Evolutionary conservation across 495 filamentous ascomycete genomes (phyloP), one percentile per base, ranked within the genome.

Genomic region (Aspergillus sclerotiicarbonarius): DNA sequence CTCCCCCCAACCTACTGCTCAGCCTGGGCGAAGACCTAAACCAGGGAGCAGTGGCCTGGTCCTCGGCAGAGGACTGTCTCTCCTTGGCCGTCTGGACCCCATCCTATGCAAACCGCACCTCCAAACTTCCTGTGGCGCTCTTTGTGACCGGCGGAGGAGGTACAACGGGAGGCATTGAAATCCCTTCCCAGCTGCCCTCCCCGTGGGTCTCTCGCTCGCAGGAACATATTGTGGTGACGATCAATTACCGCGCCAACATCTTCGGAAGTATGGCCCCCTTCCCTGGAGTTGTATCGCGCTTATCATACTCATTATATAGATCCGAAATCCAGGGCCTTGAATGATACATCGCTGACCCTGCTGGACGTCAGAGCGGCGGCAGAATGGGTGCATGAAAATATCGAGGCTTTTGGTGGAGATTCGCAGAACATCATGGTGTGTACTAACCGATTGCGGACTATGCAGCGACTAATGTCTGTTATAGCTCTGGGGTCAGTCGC

Each of bases 321-420:
- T 37, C 57, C 63, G 13, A 66, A 60, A 25, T 56, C 53, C 3
- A 10, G 56, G 13, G 72, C 63, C 12, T 44, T 73, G 15, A 56
- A 65, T 3, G 60, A 66, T 35, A 68, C 69, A 18, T 80, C 76
- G 50, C 71, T 80, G 5, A 84, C 83, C 15, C 73, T 83, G 8
- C 72, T 85, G 15, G 84, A 88, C 69, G 78, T 86, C 62, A 77
- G 85, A 20, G 75, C 83, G 62, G 82, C 79, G 6, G 71, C 84
- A 2, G 74, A 84, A 67, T 85, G 80, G 75, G 76, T 81, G 6
- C 67, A 75, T 15, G 76, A 79, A 33, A 80, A 80, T 47, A 80
- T 80, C 59, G 70, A 67, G 8, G 60, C 75, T 9, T 89, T 89
- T 52, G 86, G 85, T 33, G 86, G 85, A 16, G 83, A 89, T 63